Conservation (phyloP, 2,329 filamentous ascomycete genomes). For the Pyrenophora tritici-repentis region DNA sequence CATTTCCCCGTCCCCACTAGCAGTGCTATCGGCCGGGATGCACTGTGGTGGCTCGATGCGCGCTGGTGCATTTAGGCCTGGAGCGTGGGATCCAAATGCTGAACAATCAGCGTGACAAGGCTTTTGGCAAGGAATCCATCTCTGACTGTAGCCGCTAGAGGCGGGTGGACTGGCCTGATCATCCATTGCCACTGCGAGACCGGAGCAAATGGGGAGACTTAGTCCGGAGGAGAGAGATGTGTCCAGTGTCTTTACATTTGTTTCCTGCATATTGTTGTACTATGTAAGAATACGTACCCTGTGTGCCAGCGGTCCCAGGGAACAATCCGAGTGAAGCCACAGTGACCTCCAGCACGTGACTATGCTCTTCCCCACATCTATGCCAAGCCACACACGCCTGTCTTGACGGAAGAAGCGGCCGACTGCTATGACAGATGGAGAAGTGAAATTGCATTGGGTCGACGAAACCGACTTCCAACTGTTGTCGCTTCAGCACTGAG, state of each 20-base stretch:
- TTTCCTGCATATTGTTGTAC: too few species aligned
- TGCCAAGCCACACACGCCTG: too few species aligned
- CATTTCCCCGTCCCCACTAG: slow-evolving; percentile 19
- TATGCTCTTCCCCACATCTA: too few species aligned
- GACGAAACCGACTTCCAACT: neutral
- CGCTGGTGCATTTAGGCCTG: slow-evolving; percentile 9
- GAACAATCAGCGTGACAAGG: slow-evolving; percentile 19
- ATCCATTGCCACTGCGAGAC: neutral
- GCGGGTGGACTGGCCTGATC: neutral
- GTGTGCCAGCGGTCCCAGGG: too few species aligned
- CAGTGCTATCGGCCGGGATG: neutral
- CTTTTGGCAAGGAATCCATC: neutral
- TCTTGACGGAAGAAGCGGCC: too few species aligned
- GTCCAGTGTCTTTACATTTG: too few species aligned
- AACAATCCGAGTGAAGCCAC: too few species aligned
- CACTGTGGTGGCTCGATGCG: slow-evolving; percentile 3
- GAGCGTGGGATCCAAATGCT: slow-evolving; percentile 20
- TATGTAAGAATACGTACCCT: too few species aligned
- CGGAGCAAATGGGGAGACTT: neutral
- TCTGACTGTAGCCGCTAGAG: slow-evolving; percentile 1
- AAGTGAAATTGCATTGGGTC: neutral
- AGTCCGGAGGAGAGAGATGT: too few species aligned
- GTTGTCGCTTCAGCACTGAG: neutral
- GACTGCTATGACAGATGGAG: too few species aligned
- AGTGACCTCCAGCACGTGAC: too few species aligned